Evolutionary conservation across 257 asterid genomes (phyloP), one percentile per base, ranked within the genome.

Genomic region (Nyctanthes arbortristis): DNA sequence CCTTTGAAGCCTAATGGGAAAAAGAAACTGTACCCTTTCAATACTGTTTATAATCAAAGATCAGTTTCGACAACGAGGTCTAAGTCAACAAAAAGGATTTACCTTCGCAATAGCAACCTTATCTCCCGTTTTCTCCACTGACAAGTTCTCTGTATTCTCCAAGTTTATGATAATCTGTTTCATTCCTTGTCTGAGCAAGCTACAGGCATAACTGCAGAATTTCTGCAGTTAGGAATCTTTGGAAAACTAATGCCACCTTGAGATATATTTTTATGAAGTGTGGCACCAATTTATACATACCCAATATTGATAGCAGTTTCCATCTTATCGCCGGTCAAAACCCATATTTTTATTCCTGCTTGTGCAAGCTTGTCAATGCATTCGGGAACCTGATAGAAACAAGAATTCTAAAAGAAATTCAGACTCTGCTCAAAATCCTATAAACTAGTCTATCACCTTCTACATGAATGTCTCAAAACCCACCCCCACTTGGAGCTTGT

Each of bases 141-240:
- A 84, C 61, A 55, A 62, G 73, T 91, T 91, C 74, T 93, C 96
- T 4, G 90, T 88, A 63, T 66, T 66, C 67, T 93, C 99, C 76
- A 89, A 80, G 68, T 77, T 81, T 36, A 93, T 73, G 1, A 75
- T 87, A 64, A 93, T 86, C 70, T 89, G 96, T 74, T 81, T 89
- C 97, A 93, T 93, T 82, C 98, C 98, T 88, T 90, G 97, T 81
- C 98, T 93, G 70, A 93, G 96, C 80, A 93, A 83, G 79, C 98
- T 93, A 82, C 96, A 90, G 3, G 98, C 91, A 29, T 73, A 92
- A 16, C 98, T 90, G 91, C 78, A 87, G 66, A 62, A 57, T 52
- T 67, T 45, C 37, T 72, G 45, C 69, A 67, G 75, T 89, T 69
- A 87, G 83, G 69, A 60, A 43, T 40, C 69, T 29, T 65, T 29